Evolutionary conservation across 225 moss, liverwort and hornwort species (phyloP), one percentile per base, ranked within the genome.

Genomic region (Marchantia paleacea): DNA sequence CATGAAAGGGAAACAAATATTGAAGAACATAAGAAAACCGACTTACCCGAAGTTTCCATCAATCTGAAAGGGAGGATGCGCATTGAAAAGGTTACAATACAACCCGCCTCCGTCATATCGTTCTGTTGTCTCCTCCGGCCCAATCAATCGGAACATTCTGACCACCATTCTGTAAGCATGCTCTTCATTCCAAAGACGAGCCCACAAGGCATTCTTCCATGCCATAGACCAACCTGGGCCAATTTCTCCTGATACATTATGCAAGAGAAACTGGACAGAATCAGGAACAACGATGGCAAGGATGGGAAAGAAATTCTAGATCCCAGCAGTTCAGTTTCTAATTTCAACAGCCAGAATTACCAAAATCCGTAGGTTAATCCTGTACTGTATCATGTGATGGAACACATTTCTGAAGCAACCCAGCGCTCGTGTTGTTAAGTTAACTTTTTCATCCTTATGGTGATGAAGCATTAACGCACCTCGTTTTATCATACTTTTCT

Each of bases 191-290:
- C 91, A 85, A 28, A 97, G 89, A 73, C 94, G 94, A 68, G 95
- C 93, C 97, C 97, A 97, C 30, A 97, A 82, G 65, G 93, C 90
- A 81, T 83, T 95, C 89, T 95, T 97, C 97, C 97, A 97, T 49
- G 97, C 93, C 87, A 90, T 91, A 66, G 95, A 97, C 97, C 97
- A 97, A 58, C 97, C 95, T 78, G 97, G 91, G 19, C 95, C 97
- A 51, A 87, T 85, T 82, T 97, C 92, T 81, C 92, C 95, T 97
- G 85, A 69, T 58, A 55, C 3, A 3, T 58, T 19, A 47, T 64
- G n/a, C 64, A 39, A 2, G 39, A 39, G 39, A 39, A 39, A 39
- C 39, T 39, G 52, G n/a, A 51, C 20, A 72, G 18, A 47, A 47
- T 72, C 72, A 72, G 51, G 8, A 72, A 22, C 20, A 22, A 9